Evolutionary conservation across 208 protist species (phyloP), one percentile per base, ranked within the genome.

Genomic region (Herpetomonas tarakana): DNA sequence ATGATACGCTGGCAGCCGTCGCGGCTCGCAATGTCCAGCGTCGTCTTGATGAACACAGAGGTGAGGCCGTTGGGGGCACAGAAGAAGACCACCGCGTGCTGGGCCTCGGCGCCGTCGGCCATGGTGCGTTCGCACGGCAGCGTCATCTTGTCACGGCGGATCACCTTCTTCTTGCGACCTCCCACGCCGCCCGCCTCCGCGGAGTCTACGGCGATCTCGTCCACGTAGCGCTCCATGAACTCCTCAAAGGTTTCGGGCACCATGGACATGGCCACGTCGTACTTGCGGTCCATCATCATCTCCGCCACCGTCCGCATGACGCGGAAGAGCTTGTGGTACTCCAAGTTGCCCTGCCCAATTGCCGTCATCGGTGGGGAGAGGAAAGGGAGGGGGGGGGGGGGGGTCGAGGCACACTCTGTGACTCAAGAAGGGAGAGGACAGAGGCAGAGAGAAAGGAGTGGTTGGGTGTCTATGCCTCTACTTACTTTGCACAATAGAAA

Each of bases 221-320:
- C 58, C 0, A 83, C 74, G 73, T 91, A 96, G 31, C 58, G 58
- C 2, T 76, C 70, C 53, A 77, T 66, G 57, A 96, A 96, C 38
- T 88, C 81, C 22, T 78, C 68, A 14, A 87, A 72, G 9, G 75
- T 81, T 39, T 22, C 29, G 1, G 85, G 74, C 12, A 91, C 77
- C 35, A 85, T 50, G 21, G 70, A 39, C 16, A 64, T 56, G 18
- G 78, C 68, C 12, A 96, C 74, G 28, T 79, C 66, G 68, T 96
- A 96, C 29, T 78, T 73, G 4, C 90, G 65, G 62, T 96, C 90
- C 14, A 58, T 57, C 83, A 92, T 91, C 90, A 96, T 96, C 65
- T 93, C 80, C 6, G 76, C 69, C 2, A 86, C 85, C 3, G 90
- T 96, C 53, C 62, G 53, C 76, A 93, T 76, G 12, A 87, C 87